A percentile compares a stretch with the other conserved stretches of the same genome.
Conservation (phyloP, 352 stramenopile species). For the Globisporangium radiosum region DNA sequence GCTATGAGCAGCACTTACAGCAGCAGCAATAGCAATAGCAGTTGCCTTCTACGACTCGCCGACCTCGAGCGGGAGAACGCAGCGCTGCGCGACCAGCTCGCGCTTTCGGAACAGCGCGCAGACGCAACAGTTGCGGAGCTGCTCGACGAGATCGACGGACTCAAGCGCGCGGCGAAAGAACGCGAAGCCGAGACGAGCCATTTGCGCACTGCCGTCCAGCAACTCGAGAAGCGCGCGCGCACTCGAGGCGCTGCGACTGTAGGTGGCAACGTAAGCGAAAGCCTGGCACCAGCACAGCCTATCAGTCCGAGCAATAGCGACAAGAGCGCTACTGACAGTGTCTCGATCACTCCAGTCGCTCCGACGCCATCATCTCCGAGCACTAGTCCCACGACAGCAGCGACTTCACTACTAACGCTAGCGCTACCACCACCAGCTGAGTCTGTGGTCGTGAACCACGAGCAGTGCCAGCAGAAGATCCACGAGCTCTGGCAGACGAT, state of each 20-base stretch:
- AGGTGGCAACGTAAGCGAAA: not conserved
- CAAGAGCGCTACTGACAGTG: too few species aligned
- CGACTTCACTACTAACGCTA: not conserved
- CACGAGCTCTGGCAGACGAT: constrained; percentile 69
- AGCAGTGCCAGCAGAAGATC: constrained; percentile 52
- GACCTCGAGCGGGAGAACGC: constrained; percentile 12
- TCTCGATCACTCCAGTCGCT: too few species aligned
- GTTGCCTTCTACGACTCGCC: not conserved
- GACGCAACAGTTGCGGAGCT: constrained; percentile 4
- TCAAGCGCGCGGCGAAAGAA: constrained; percentile 4
- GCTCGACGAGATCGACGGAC: constrained; percentile 8
- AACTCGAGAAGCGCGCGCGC: not conserved
- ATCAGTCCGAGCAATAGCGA: too few species aligned
- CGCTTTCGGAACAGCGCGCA: not conserved
- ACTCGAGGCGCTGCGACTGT: too few species aligned
- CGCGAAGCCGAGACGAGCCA: constrained; percentile 7
- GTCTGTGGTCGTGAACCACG: constrained; percentile 20
- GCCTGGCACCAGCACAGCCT: not conserved
- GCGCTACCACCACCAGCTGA: too few species aligned
- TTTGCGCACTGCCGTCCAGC: not conserved
- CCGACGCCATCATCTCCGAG: not conserved
- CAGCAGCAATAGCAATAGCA: not conserved
- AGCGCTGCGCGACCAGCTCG: constrained; percentile 4
- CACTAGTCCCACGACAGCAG: not conserved
- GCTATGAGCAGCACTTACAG: not conserved